These are phyloP conservation scores for Teunomyces stri DNA, from an alignment of 805 yeast genomes.

Conservation along the genomic window DNA sequence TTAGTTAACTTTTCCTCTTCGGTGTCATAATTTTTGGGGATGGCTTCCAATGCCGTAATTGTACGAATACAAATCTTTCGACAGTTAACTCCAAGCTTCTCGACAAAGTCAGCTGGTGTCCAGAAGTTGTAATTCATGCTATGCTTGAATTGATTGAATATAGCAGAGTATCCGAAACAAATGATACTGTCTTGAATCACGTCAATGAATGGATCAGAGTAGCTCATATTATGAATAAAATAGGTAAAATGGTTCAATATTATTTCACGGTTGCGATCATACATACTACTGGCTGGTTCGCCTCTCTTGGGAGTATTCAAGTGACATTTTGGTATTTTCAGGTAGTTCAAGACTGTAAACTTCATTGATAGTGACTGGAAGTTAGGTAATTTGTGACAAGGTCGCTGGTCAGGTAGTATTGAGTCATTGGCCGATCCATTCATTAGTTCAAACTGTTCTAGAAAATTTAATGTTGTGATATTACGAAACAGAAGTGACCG, in stretches of 20 bases:
- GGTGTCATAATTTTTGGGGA: neutral
- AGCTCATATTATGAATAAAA: constrained; percentile 3
- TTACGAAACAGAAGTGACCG: constrained; percentile 22
- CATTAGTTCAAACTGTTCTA: constrained; percentile 16
- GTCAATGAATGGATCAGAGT: neutral
- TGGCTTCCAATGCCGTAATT: neutral
- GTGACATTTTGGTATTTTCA: neutral
- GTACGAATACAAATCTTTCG: neutral
- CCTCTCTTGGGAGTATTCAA: neutral
- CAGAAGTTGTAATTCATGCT: neutral
- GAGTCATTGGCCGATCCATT: constrained; percentile 4
- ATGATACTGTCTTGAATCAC: constrained; percentile 13
- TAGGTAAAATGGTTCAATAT: constrained; percentile 10
- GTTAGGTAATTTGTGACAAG: neutral
- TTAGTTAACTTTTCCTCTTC: neutral
- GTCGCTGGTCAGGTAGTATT: neutral
- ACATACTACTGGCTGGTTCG: neutral
- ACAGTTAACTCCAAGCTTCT: neutral
- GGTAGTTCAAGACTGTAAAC: neutral
- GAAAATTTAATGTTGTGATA: constrained; percentile 16
- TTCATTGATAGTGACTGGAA: neutral
- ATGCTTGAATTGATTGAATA: constrained; percentile 12
- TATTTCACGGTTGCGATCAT: neutral
- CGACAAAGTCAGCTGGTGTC: neutral
- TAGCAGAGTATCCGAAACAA: constrained; percentile 16